Evolutionary conservation across 768 basidiomycete genomes (phyloP).

Genomic region (Serpula lacrymans): DNA sequence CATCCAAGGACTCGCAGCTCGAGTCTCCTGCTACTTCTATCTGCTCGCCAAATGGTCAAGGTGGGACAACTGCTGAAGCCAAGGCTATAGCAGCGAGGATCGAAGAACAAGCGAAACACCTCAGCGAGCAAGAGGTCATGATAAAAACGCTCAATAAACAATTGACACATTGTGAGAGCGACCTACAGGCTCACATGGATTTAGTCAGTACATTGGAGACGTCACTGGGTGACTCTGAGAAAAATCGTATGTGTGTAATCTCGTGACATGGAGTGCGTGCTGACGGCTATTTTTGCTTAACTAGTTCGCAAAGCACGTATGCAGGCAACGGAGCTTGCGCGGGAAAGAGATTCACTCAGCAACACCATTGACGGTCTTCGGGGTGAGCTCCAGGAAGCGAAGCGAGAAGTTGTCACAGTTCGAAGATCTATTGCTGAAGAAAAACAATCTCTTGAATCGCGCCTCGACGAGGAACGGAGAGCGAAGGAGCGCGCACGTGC

Average conservation of each 20-base stretch:
- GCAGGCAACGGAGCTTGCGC: conserved; percentile 86
- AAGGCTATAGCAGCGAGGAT: conserved; percentile 53
- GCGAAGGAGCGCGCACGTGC: conserved; percentile 87
- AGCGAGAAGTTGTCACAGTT: conserved; percentile 74
- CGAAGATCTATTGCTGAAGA: conserved; percentile 83
- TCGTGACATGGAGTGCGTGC: conserved; percentile 4
- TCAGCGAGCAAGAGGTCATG: conserved; percentile 86
- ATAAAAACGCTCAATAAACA: conserved; percentile 94
- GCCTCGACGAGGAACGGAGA: conserved; percentile 81
- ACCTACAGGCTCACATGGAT: conserved; percentile 90
- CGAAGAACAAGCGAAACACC: conserved; percentile 70
- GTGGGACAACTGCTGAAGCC: conserved; percentile 40
- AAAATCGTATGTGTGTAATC: conserved; percentile 66
- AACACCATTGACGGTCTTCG: conserved; percentile 64
- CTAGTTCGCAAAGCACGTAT: conserved; percentile 92
- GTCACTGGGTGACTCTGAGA: conserved; percentile 87
- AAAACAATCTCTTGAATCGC: conserved; percentile 81
- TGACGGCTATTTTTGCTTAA: conserved; percentile 7
- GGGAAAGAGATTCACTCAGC: conserved; percentile 77
- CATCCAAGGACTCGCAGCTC: conserved; percentile 66
- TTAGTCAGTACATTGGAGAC: conserved; percentile 80
- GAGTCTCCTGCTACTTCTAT: conserved; percentile 70
- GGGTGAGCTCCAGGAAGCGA: conserved; percentile 70
- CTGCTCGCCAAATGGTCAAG: conserved; percentile 37
- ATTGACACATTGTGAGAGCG: conserved; percentile 87